Evolutionary conservation across 2,329 filamentous ascomycete genomes (phyloP), one percentile per base, ranked within the genome.

Genomic region (Exophiala sp.): DNA sequence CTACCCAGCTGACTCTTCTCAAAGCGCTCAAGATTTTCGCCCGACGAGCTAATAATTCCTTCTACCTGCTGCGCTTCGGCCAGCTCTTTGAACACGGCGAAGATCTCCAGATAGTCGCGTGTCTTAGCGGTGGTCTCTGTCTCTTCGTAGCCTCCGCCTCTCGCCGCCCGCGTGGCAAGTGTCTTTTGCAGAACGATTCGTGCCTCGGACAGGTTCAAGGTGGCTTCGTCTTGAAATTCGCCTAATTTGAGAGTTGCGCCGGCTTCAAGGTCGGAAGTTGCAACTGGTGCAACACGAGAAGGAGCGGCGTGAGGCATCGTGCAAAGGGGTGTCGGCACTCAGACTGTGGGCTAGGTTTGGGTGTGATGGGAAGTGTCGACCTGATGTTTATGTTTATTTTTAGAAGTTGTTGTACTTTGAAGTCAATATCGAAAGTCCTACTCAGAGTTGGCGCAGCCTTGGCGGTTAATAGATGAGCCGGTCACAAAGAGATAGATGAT

Each of bases 31-130:
- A 99, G 77, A 69, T 90, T 84, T 21, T 71, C 73, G 60, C 84
- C 83, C 68, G 90, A 87, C 54, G 86, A 82, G 62, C 88, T 88
- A 60, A 96, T 80, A 64, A 96, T 77, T 55, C 89, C 84, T 73
- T 95, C 91, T 32, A 97, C 90, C n/a, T 90, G 89, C 74, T 96
- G 89, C 67, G 96, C 88, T 63, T 94, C 94, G 71, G 95, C 89
- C 71, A 92, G 91, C 66, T 91, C 86, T 75, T 96, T 95, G 81
- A 97, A 97, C 34, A 94, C 88, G 14, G 91, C 88, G 73, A 99
- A 99, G 59, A 91, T 85, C 65, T 96, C 91, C 50, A 97, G 84
- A 73, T 99, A 97, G 68, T 91, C 89, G 62, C 91, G 81, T 21
- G 92, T 96, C 71, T 95, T 91, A 59, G 83, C 85, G 52, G 96